Conservation (phyloP, 441 rosid species). For the Populus trichocarpa region DNA sequence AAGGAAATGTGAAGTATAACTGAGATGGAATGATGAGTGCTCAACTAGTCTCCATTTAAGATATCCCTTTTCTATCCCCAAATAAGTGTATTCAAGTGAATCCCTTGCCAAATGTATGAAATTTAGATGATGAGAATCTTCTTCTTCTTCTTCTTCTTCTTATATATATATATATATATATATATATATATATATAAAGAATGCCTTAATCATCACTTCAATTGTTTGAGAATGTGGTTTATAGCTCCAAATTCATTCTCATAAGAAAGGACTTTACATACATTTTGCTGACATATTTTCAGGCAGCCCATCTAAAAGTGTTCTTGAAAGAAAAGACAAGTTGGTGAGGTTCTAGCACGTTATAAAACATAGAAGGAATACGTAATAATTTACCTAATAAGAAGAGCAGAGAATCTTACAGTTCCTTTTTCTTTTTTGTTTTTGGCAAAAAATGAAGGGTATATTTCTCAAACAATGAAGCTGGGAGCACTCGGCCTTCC, state of each 20-base stretch:
- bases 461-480: conserved; percentile 86
- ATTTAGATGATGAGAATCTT: neutral
- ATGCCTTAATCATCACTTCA: no score
- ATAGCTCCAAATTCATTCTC: no score
- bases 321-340: neutral
- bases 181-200: no score
- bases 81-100: neutral
- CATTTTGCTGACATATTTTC: neutral
- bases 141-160: neutral
- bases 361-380: neutral
- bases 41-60: conserved; percentile 3
- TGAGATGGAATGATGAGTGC: neutral
- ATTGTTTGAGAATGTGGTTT: no score
- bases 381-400: conserved; percentile 9
- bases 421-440: conserved; percentile 10
- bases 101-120: neutral
- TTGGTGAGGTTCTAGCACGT: neutral
- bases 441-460: conserved; percentile 47
- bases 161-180: no score
- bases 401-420: conserved; percentile 8
- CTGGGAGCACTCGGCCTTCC: conserved; percentile 84
- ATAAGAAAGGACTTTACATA: no score
- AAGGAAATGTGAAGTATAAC: neutral
- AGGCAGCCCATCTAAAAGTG: neutral
- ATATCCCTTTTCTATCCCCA: neutral